Conservation (phyloP, 441 rosid genomes). For the Eutrema salsugineum region DNA sequence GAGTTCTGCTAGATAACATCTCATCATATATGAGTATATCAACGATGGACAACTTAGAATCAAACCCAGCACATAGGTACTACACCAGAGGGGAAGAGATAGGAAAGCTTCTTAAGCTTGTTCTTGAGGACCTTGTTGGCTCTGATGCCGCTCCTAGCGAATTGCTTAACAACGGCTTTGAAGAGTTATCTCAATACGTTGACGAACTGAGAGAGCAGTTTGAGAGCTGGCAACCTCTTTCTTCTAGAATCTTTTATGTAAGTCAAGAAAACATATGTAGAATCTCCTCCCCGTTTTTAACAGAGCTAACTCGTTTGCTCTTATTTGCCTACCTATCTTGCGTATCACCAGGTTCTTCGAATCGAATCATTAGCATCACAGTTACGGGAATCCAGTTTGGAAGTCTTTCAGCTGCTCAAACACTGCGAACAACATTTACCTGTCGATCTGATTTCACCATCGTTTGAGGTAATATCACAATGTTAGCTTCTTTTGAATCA, state of each 20-base stretch:
- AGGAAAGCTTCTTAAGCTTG: slow-evolving; percentile 68
- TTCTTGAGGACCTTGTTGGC: slow-evolving; percentile 61
- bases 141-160: slow-evolving; percentile 60
- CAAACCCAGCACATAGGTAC: slow-evolving; percentile 60
- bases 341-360: slow-evolving; percentile 58
- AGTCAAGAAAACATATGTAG: slow-evolving; percentile 25
- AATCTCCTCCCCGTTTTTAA: background rate
- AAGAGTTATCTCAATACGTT: slow-evolving; percentile 62
- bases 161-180: slow-evolving; percentile 50
- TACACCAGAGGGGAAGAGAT: slow-evolving; percentile 69
- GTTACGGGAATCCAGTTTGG: slow-evolving; percentile 50
- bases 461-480: slow-evolving; percentile 61
- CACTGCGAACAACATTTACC: slow-evolving; percentile 56
- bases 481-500: background rate
- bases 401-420: slow-evolving; percentile 58
- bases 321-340: background rate
- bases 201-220: slow-evolving; percentile 61
- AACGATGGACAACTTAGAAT: slow-evolving; percentile 42
- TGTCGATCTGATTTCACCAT: slow-evolving; percentile 57
- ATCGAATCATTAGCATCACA: slow-evolving; percentile 59
- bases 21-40: slow-evolving; percentile 57
- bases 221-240: slow-evolving; percentile 65
- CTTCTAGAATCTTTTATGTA: slow-evolving; percentile 78
- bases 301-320: background rate
- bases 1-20: slow-evolving; percentile 56